phyloP scores from a whole-genome alignment of 495 filamentous ascomycete genomes.

The Hypoxylon fragiforme region DNA sequence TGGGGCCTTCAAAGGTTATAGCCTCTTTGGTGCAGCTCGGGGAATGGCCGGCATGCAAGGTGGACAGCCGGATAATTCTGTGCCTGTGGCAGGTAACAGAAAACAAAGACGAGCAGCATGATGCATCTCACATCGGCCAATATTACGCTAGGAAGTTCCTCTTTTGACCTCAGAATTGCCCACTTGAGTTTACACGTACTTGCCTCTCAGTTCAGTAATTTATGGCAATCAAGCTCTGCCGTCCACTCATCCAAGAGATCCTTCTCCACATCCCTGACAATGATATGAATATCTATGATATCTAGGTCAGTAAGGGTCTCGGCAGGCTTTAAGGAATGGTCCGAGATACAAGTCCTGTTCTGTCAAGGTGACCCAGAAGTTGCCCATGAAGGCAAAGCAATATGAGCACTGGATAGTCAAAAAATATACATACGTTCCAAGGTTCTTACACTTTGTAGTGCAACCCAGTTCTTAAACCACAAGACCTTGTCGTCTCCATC shows the following conservation, averaged over 20 bases:
- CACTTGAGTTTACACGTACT: not conserved
- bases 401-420: constrained; percentile 59
- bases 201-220: constrained; percentile 7
- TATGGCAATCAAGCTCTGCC: constrained; percentile 42
- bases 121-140: not conserved
- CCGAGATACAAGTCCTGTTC: no score
- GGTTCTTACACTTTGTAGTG: constrained; percentile 81
- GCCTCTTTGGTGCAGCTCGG: constrained; percentile 65
- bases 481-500: constrained; percentile 62
- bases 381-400: constrained; percentile 1
- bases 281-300: constrained; percentile 51
- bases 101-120: constrained; percentile 52
- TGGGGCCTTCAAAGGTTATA: constrained; percentile 69
- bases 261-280: constrained; percentile 65
- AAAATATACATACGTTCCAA: constrained; percentile 60
- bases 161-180: not conserved
- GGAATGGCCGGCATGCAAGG: constrained; percentile 62
- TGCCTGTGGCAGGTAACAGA: constrained; percentile 48
- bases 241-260: constrained; percentile 66
- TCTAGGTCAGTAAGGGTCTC: constrained; percentile 9
- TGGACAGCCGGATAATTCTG: constrained; percentile 38
- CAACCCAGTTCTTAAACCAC: constrained; percentile 95
- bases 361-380: no score
- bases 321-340: not conserved
- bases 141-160: not conserved